Evolutionary conservation across 176 grass and related monocot species (phyloP), one percentile per base, ranked within the genome.

Genomic region (Rhynchospora breviuscula): DNA sequence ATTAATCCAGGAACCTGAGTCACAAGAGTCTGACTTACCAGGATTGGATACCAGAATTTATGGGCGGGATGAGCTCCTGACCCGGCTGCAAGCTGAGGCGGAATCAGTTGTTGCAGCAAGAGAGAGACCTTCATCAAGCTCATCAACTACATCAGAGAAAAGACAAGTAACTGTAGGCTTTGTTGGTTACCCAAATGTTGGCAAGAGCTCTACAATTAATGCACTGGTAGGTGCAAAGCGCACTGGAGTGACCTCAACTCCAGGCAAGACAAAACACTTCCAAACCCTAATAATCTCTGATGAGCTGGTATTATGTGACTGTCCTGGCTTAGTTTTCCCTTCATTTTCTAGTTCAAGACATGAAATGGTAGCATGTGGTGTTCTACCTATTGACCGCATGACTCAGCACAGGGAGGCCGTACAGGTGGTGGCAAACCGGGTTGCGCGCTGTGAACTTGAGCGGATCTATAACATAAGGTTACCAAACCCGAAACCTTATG

Each of bases 141-240:
- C 80, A 25, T 78, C 73, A 78, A 78, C 81, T 88, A 75, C 85
- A 26, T 72, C 88, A 21, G 51, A 70, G 44, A 85, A 85, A 60
- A 94, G 85, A 64, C 95, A 93, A 84, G 90, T 98, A 17, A 88
- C 92, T 83, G 92, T 93, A 72, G 95, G 95, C 18, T 98, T 98
- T 88, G 90, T 98, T 91, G 95, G 95, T 79, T 98, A 98, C 80
- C 95, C 95, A 12, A 98, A 98, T 86, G 95, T 98, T 46, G 95
- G 95, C 43, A 98, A 98, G 83, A 98, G 95, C 68, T 98, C 95
- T 15, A 98, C 95, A 0, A 98, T 98, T 79, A 98, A 98, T 87
- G 95, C 95, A 57, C 84, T 98, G 52, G 92, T 98, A 51, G 95
- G 95, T 10, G 48, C 89, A 83, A 98, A 98, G 87, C 83, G 82